These are phyloP conservation scores for Cicer pinnatifidum DNA, from an alignment of 306 rosid genomes.

Conservation along the genomic window DNA sequence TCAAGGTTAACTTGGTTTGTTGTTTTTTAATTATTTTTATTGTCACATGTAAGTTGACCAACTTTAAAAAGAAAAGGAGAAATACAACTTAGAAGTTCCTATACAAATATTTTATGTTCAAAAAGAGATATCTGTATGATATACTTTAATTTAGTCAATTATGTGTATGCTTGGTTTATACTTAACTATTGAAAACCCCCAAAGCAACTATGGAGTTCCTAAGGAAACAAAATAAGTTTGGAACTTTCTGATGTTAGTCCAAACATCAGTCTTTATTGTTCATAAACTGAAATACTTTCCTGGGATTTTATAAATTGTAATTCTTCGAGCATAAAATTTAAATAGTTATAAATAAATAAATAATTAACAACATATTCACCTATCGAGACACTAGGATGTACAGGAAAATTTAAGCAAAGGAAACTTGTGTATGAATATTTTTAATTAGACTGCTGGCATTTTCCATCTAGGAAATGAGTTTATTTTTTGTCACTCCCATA, in stretches of 20 bases:
- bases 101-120: background rate
- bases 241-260: background rate
- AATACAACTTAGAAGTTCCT: background rate
- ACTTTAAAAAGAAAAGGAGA: background rate
- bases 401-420: conserved; percentile 26
- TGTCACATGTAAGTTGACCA: conserved; percentile 1
- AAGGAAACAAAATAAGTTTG: background rate
- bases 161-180: background rate
- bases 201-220: background rate
- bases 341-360: background rate
- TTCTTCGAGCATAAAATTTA: conserved; percentile 17
- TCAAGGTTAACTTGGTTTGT: conserved; percentile 16
- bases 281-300: conserved; percentile 3
- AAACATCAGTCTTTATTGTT: conserved; percentile 4
- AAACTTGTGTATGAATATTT: conserved; percentile 28
- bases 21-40: conserved; percentile 9
- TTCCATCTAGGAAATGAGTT: conserved; percentile 18
- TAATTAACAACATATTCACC: conserved; percentile 6
- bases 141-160: conserved; percentile 11
- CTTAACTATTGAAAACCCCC: background rate
- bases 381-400: background rate
- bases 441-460: conserved; percentile 33
- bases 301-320: conserved; percentile 12
- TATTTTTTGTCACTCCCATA: conserved; percentile 16
- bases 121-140: background rate